Conservation (phyloP, 768 basidiomycete species). For the Dendrothele bispora region DNA sequence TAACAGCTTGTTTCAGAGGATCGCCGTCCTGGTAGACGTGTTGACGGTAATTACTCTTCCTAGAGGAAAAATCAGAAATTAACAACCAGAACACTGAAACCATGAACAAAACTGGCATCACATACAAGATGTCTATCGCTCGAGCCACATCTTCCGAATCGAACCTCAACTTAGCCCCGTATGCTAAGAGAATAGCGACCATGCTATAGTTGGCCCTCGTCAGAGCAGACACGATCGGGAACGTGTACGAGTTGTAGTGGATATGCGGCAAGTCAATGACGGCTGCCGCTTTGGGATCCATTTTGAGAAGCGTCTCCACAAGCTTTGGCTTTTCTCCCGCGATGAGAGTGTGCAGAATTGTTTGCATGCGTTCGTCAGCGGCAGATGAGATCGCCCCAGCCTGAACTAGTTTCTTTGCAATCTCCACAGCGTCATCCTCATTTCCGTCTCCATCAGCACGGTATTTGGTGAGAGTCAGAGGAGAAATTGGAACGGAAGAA, state of each 20-base stretch:
- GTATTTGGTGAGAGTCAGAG: background rate
- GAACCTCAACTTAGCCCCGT: constrained; percentile 37
- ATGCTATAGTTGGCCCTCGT: constrained; percentile 30
- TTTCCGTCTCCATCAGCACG: too few relatives aligned
- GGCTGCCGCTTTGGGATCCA: constrained; percentile 37
- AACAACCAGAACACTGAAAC: too few relatives aligned
- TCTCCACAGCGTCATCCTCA: constrained; percentile 38
- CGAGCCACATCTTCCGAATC: constrained; percentile 35
- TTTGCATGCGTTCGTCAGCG: constrained; percentile 34
- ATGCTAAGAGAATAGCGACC: constrained; percentile 36
- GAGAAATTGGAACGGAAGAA: constrained; percentile 37
- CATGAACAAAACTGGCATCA: too few relatives aligned
- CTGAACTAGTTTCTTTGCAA: constrained; percentile 39
- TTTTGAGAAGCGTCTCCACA: constrained; percentile 38
- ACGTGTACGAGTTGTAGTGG: constrained; percentile 22
- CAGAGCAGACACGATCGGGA: constrained; percentile 41
- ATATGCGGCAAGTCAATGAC: constrained; percentile 40
- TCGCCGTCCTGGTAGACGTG: constrained; percentile 13
- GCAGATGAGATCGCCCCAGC: constrained; percentile 42
- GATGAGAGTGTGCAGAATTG: constrained; percentile 43
- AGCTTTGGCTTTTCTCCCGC: constrained; percentile 34
- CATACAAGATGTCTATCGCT: constrained; percentile 23
- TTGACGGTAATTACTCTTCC: too few relatives aligned
- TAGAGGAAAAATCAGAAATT: too few relatives aligned
- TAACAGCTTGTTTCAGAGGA: constrained; percentile 24